A percentile compares a stretch with the other conserved stretches of the same genome.
These are phyloP conservation scores for Mycothermus thermophilus DNA, from an alignment of 495 filamentous ascomycete genomes.

Conservation along the genomic window DNA sequence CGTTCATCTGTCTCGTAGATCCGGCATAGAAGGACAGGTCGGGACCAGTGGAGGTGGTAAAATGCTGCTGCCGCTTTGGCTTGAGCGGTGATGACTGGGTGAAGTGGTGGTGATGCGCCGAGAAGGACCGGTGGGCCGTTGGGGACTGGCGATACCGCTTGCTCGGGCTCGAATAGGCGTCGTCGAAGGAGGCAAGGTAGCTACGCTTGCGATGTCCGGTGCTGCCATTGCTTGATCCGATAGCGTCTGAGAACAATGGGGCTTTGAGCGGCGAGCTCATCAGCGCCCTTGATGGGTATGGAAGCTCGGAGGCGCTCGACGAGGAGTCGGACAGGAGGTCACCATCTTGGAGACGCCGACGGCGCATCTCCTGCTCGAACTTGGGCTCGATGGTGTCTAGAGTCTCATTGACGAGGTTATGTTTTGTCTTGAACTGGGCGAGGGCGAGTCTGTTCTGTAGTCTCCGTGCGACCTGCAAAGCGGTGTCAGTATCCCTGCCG, in stretches of 20 bases:
- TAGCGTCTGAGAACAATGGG: conserved; percentile 55
- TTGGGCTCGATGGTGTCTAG: conserved; percentile 61
- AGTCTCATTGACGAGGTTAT: conserved; percentile 70
- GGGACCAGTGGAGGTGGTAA: conserved; percentile 45
- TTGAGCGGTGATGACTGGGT: conserved; percentile 74
- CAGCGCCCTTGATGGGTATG: conserved; percentile 36
- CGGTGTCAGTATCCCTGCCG: background rate
- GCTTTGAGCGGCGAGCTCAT: conserved; percentile 53
- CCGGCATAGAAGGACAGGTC: conserved; percentile 58
- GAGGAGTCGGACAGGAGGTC: conserved; percentile 68
- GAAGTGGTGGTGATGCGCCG: conserved; percentile 47
- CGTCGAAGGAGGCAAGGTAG: conserved; percentile 38
- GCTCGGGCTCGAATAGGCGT: conserved; percentile 32
- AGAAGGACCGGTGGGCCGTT: conserved; percentile 39
- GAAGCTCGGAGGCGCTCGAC: conserved; percentile 51
- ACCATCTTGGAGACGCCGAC: conserved; percentile 47
- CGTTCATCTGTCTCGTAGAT: conserved; percentile 40
- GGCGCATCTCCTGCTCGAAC: conserved; percentile 57
- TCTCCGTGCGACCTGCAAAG: conserved; percentile 66
- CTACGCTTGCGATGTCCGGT: conserved; percentile 43
- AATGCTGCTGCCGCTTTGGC: conserved; percentile 47
- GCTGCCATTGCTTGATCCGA: conserved; percentile 43
- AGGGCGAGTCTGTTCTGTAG: conserved; percentile 87
- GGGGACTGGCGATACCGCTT: conserved; percentile 63
- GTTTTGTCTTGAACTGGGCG: conserved; percentile 89